Evolutionary conservation across 495 filamentous ascomycete species (phyloP), one percentile per base, ranked within the genome.

Genomic region (Cudoniella acicularis): DNA sequence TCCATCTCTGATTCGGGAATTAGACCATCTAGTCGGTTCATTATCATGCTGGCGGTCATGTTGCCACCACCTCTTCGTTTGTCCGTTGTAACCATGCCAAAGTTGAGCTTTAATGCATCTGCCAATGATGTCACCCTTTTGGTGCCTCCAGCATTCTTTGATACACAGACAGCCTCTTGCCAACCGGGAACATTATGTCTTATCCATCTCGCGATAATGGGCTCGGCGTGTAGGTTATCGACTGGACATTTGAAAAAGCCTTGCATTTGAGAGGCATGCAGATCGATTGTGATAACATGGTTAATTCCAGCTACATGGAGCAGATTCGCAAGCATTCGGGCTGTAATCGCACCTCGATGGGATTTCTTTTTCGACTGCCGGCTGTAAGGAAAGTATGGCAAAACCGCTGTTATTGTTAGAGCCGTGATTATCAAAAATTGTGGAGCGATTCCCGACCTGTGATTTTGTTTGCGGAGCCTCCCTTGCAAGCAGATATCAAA

Each of bases 331-430:
- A 98, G 78, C 91, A 98, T 95, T 61, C 93, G 85, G 23, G 95
- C 94, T 20, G 94, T 96, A 67, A 98, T 98, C 48, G 94, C 91
- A 26, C 95, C 94, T 61, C 94, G 83, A 67, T 98, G 94, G 51
- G 90, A 91, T 77, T 98, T 98, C 81, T 96, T 97, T 82, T 98
- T 98, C 46, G 92, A 97, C 75, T 98, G 94, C 51, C 95, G 90
- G 62, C 91, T 96, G 74, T 98, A 98, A 20, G 94, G 95, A 70
- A 98, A 98, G 77, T 98, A 98, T 64, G 94, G 94, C 75, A 98
- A 86, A 69, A 98, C 94, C 71, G 94, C 94, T 96, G 62, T 9
- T 17, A 1, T 41, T 42, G 45, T 50, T 49, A 68, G 60, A 23
- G 45, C 50, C 6, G 53, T 13, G 24, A 56, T 2, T 45, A 8